These are phyloP conservation scores for Lasiodiplodia gonubiensis DNA, from an alignment of 2,329 filamentous ascomycete species.

Conservation along the genomic window DNA sequence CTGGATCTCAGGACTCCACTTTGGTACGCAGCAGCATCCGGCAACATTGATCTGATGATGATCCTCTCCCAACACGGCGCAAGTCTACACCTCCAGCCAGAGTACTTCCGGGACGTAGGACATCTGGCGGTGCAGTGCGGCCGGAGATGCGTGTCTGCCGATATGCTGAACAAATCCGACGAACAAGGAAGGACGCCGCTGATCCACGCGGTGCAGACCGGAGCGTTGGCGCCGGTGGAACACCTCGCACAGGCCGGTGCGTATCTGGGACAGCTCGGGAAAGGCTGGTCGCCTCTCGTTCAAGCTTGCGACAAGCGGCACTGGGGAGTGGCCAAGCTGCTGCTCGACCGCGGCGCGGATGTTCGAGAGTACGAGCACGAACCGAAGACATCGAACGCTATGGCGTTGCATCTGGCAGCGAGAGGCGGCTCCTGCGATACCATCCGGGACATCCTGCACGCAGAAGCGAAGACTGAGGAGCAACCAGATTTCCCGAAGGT, in stretches of 20 bases:
- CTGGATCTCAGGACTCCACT: not conserved
- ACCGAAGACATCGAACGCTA: not conserved
- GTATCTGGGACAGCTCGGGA: not conserved
- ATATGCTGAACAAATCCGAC: slow-evolving; percentile 2
- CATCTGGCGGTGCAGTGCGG: slow-evolving; percentile 13
- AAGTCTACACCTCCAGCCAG: not conserved
- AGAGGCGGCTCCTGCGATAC: not conserved
- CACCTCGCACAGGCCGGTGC: not conserved
- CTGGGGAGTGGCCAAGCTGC: slow-evolving; percentile 10
- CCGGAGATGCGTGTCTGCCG: slow-evolving; percentile 2
- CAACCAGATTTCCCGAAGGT: not conserved
- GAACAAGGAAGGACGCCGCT: slow-evolving; percentile 1
- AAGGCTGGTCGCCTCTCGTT: slow-evolving; percentile 9
- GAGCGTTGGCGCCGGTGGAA: not conserved
- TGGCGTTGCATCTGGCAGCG: slow-evolving; percentile 19
- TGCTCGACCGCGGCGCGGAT: not conserved
- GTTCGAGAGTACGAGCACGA: not conserved
- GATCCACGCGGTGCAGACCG: not conserved
- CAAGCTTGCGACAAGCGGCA: slow-evolving; percentile 8
- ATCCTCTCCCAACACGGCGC: not conserved
- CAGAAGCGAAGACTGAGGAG: not conserved
- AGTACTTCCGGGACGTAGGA: not conserved
- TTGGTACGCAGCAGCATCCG: not conserved
- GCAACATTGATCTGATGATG: not conserved
- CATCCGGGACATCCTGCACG: not conserved